Evolutionary conservation across 2,329 filamentous ascomycete genomes (phyloP).

Genomic region (Cercospora sp.): DNA sequence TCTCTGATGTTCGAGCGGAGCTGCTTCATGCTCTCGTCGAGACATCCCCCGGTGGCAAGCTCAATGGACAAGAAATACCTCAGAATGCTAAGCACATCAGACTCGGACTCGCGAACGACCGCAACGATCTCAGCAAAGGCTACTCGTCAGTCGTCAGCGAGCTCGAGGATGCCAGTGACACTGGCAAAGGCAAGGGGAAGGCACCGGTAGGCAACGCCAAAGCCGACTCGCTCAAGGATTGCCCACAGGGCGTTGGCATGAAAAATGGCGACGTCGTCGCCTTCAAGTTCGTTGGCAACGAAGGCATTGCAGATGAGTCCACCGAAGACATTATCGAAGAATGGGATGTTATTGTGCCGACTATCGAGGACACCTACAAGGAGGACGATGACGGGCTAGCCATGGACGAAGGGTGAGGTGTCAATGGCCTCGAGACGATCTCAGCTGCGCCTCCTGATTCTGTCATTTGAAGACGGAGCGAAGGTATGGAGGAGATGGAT

Average conservation of each 20-base stretch:
- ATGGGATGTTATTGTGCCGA: constrained; percentile 40
- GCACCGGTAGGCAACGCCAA: constrained; percentile 33
- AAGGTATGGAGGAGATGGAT: neutral
- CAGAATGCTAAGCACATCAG: constrained; percentile 42
- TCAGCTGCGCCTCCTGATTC: constrained; percentile 5
- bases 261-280: constrained; percentile 39
- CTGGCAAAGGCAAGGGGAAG: constrained; percentile 44
- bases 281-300: constrained; percentile 37
- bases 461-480: neutral
- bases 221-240: constrained; percentile 38
- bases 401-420: constrained; percentile 28
- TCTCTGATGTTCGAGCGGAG: constrained; percentile 43
- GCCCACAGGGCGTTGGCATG: constrained; percentile 40
- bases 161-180: constrained; percentile 25
- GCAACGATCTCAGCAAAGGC: constrained; percentile 43
- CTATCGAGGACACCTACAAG: constrained; percentile 37
- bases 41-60: constrained; percentile 39
- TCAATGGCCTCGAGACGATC: neutral
- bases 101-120: constrained; percentile 45
- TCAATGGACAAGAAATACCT: constrained; percentile 43
- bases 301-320: constrained; percentile 26
- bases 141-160: constrained; percentile 41
- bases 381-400: constrained; percentile 32
- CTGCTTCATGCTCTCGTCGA: constrained; percentile 46
- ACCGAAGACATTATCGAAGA: constrained; percentile 25